These are phyloP conservation scores for Tolypocladium tropicale DNA, from an alignment of 2,329 filamentous ascomycete genomes.

Conservation along the genomic window DNA sequence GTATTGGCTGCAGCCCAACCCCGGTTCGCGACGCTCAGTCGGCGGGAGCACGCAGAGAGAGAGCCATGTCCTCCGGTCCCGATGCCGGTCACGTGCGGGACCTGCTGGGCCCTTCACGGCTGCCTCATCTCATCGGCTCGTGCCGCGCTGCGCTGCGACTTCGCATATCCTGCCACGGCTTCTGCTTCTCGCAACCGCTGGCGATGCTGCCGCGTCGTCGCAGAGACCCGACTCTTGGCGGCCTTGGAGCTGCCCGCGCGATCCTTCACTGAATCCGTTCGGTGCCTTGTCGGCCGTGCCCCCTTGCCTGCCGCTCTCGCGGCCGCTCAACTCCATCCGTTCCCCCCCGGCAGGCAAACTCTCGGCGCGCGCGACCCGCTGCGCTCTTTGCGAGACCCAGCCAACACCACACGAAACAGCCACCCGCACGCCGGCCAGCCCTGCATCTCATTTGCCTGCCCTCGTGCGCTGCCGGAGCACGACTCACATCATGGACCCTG, in stretches of 20 bases:
- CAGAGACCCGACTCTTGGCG: not conserved
- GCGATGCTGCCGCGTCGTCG: not conserved
- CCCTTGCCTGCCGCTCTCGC: not conserved
- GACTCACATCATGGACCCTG: slow-evolving; percentile 2
- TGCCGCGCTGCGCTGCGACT: not conserved
- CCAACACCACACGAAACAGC: not conserved
- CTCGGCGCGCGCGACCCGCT: not conserved
- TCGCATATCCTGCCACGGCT: not conserved
- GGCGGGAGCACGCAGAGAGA: too few relatives aligned
- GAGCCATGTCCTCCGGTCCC: too few relatives aligned
- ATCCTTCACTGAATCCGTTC: too few relatives aligned
- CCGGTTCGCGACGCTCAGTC: not conserved
- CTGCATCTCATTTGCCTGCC: not conserved
- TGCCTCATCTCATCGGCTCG: not conserved
- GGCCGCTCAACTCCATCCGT: not conserved
- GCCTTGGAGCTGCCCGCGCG: not conserved
- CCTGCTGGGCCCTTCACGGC: not conserved
- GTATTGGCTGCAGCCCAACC: not conserved
- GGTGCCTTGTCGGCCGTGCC: not conserved
- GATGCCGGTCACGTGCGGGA: not conserved
- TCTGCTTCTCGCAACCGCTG: not conserved
- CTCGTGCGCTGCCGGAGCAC: not conserved
- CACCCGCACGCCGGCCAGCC: not conserved
- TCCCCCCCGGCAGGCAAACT: not conserved
- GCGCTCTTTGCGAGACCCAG: not conserved